Evolutionary conservation across 106 monocot species (phyloP).

Genomic region (Agapanthus africanus): DNA sequence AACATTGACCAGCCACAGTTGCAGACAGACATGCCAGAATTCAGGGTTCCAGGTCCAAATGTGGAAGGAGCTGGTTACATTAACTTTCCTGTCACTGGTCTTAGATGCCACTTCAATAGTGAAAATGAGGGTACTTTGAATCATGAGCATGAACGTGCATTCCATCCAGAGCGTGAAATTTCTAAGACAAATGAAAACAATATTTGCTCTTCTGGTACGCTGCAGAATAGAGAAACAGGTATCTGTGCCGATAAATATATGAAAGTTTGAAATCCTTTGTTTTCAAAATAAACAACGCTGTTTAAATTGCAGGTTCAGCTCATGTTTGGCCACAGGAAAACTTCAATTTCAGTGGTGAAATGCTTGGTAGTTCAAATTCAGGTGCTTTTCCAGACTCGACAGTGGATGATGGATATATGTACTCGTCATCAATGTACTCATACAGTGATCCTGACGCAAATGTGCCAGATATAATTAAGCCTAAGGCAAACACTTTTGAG

Average conservation of each 20-base stretch:
- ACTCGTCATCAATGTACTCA: neutral
- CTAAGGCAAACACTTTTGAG: constrained; percentile 2
- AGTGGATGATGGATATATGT: constrained; percentile 10
- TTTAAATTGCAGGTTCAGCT: constrained; percentile 12
- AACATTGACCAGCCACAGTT: constrained; percentile 21
- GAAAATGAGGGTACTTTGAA: neutral
- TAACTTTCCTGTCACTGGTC: too few species aligned
- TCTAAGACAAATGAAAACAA: constrained; percentile 9
- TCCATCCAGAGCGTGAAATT: neutral
- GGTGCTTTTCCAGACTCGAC: constrained; percentile 1
- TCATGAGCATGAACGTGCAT: constrained; percentile 3
- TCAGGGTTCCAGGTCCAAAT: constrained; percentile 1
- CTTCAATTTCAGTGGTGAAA: neutral
- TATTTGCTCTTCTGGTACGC: constrained; percentile 9
- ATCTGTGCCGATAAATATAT: too few species aligned
- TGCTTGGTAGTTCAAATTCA: neutral
- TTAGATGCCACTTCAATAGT: neutral
- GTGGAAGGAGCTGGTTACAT: constrained; percentile 3
- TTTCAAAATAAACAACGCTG: too few species aligned
- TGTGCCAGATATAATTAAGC: constrained; percentile 3
- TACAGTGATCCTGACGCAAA: neutral
- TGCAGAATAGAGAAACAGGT: constrained; percentile 15
- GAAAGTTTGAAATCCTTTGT: too few species aligned
- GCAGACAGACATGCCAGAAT: constrained; percentile 9
- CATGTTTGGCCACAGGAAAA: neutral